phyloP scores from a whole-genome alignment of 345 rosid species.

The Turritis glabra region DNA sequence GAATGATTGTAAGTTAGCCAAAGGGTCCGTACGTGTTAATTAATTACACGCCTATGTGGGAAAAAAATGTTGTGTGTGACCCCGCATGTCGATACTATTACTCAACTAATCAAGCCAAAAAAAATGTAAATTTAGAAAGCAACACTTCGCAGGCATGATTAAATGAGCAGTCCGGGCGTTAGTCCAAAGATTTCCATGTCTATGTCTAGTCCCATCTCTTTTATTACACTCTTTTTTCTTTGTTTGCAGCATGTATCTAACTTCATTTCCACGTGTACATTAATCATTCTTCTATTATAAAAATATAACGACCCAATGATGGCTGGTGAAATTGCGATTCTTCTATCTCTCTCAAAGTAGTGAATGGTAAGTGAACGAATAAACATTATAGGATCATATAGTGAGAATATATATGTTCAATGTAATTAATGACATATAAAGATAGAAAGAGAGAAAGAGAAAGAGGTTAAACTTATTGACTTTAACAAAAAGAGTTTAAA shows the following conservation, averaged over 20 bases:
- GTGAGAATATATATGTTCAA: too few relatives aligned
- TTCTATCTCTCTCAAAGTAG: background rate
- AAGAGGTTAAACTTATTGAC: too few relatives aligned
- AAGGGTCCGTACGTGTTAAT: background rate
- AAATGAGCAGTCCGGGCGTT: constrained; percentile 27
- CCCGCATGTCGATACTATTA: background rate
- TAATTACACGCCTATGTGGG: background rate
- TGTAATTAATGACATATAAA: too few relatives aligned
- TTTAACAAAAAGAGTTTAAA: too few relatives aligned
- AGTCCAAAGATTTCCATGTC: constrained; percentile 28
- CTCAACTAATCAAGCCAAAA: background rate
- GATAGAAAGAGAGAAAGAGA: too few relatives aligned
- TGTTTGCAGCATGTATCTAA: constrained; percentile 26
- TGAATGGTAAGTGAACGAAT: background rate
- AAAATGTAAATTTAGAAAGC: constrained; percentile 13
- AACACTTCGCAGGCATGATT: constrained; percentile 27
- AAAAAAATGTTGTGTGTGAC: constrained; percentile 1
- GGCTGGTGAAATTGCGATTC: constrained; percentile 43
- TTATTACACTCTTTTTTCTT: background rate
- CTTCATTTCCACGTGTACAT: constrained; percentile 22
- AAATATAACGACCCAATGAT: constrained; percentile 41
- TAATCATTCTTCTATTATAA: background rate
- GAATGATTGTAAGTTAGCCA: background rate
- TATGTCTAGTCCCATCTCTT: constrained; percentile 38
- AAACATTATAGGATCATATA: too few relatives aligned